Evolutionary conservation across 768 basidiomycete species (phyloP).

Genomic region (Thelephora ganbajun): DNA sequence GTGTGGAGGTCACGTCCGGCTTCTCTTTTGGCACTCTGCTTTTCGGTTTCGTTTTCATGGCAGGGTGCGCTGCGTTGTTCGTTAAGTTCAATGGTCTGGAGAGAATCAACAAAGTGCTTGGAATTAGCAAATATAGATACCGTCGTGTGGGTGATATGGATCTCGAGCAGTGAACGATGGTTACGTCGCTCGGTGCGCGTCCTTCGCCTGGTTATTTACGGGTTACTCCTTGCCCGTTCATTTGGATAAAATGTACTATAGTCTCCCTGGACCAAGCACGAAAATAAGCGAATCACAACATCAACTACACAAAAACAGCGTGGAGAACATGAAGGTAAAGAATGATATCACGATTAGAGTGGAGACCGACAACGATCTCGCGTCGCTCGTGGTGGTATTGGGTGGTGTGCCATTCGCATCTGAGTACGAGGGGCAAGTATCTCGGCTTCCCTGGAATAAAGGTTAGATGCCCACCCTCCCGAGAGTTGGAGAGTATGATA

Average conservation of each 20-base stretch:
- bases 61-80: not conserved
- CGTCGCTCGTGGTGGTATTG: constrained; percentile 8
- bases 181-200: not conserved
- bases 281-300: constrained; percentile 2
- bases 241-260: too few relatives aligned
- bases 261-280: constrained; percentile 1
- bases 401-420: constrained; percentile 13
- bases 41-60: not conserved
- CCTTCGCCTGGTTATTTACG: not conserved
- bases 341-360: constrained; percentile 3
- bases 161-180: constrained; percentile 26
- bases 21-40: not conserved
- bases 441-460: constrained; percentile 21
- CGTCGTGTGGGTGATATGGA: constrained; percentile 36
- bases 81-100: not conserved
- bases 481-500: not conserved
- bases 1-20: not conserved
- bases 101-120: not conserved
- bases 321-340: constrained; percentile 3
- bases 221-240: too few relatives aligned
- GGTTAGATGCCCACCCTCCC: constrained; percentile 1
- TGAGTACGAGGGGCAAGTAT: constrained; percentile 14
- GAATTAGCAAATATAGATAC: constrained; percentile 21
- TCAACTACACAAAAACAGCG: constrained; percentile 3
- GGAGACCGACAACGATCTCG: not conserved